A percentile compares a stretch with the other conserved stretches of the same genome.
Conservation (phyloP, 805 yeast species). For the Metschnikowia similis region DNA sequence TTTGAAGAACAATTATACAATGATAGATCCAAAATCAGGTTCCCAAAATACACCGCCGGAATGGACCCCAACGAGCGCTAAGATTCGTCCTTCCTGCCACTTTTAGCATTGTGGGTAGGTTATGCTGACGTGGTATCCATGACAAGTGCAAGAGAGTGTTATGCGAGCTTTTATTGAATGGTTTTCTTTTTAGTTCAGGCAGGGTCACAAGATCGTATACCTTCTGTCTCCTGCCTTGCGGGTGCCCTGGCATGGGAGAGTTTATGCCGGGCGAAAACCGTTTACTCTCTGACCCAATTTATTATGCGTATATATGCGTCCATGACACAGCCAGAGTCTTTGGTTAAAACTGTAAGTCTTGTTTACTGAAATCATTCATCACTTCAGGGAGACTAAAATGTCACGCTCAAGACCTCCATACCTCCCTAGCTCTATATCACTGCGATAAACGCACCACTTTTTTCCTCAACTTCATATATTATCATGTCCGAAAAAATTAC, state of each 20-base stretch:
- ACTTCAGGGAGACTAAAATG: neutral
- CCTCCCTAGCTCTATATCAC: neutral
- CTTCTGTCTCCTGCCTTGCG: neutral
- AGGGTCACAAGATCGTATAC: neutral
- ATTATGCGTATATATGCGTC: neutral
- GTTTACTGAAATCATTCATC: neutral
- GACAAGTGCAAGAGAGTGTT: neutral
- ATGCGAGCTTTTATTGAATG: neutral
- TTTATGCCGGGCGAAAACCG: neutral
- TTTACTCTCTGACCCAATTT: neutral
- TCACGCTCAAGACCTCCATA: neutral
- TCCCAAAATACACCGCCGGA: conserved; percentile 42
- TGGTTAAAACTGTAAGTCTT: neutral
- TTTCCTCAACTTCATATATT: neutral
- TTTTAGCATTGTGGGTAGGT: neutral
- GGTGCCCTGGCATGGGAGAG: neutral
- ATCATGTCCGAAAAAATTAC: conserved; percentile 48
- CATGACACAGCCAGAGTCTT: neutral
- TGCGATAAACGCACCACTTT: conserved; percentile 1
- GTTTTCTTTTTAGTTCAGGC: neutral
- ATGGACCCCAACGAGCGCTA: conserved; percentile 29
- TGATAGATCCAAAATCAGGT: conserved; percentile 42
- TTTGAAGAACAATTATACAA: conserved; percentile 41
- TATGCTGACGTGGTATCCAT: neutral
- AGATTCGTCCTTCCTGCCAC: neutral